phyloP scores from a whole-genome alignment of 169 alveolate species.

The Plasmodium malariae region DNA sequence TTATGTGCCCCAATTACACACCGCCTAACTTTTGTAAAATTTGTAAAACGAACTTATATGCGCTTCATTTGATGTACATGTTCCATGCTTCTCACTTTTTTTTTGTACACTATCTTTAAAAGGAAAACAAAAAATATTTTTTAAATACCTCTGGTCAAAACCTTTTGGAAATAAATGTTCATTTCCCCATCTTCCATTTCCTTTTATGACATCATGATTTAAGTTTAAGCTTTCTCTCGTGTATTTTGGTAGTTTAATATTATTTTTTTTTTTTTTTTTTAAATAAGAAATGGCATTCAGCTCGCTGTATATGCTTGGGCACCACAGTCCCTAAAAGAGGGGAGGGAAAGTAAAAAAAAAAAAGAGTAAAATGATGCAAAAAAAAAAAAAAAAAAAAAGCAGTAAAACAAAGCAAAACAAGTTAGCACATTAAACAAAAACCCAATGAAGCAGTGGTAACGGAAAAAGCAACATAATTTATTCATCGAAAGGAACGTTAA shows the following conservation, averaged over 20 bases:
- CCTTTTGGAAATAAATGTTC: slow-evolving; percentile 90
- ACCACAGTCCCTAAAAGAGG: slow-evolving; percentile 91
- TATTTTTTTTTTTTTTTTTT: slow-evolving; percentile 80
- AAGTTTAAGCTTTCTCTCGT: slow-evolving; percentile 87
- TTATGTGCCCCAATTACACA: not conserved
- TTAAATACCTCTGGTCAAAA: slow-evolving; percentile 90
- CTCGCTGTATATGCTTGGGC: slow-evolving; percentile 88
- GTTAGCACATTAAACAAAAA: no score
- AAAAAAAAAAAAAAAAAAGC: not conserved
- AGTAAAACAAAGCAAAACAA: no score
- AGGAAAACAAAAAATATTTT: slow-evolving; percentile 86
- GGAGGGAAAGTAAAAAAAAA: no score
- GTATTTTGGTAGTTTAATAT: slow-evolving; percentile 88
- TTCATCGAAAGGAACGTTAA: no score
- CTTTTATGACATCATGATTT: slow-evolving; percentile 89
- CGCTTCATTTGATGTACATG: slow-evolving; percentile 8
- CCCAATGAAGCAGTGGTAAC: no score
- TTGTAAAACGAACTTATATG: slow-evolving; percentile 71
- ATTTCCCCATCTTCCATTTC: slow-evolving; percentile 92
- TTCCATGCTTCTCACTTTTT: not conserved
- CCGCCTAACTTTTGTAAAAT: slow-evolving; percentile 49
- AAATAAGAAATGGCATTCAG: slow-evolving; percentile 88
- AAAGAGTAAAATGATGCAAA: not conserved
- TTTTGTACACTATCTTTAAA: slow-evolving; percentile 75
- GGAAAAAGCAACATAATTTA: no score